phyloP scores from a whole-genome alignment of 805 yeast genomes.

The Kodamaea leandrae region DNA sequence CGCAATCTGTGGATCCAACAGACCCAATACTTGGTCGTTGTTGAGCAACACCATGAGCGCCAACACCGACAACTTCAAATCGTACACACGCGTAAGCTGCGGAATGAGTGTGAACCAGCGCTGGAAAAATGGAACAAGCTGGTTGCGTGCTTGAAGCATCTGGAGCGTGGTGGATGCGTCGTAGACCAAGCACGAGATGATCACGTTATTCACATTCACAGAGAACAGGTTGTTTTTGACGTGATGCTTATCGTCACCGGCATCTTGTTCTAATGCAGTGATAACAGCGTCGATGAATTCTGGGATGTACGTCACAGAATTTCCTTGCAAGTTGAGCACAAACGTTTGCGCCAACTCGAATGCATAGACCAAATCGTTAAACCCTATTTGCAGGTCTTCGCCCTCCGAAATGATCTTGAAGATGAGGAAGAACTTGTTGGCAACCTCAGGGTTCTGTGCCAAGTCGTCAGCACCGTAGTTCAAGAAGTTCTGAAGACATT shows the following conservation, averaged over 20 bases:
- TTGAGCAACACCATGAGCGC: slow-evolving; percentile 55
- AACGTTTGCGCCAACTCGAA: slow-evolving; percentile 66
- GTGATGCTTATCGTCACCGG: slow-evolving; percentile 23
- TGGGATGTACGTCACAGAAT: slow-evolving; percentile 46
- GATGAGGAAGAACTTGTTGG: slow-evolving; percentile 50
- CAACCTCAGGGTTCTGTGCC: slow-evolving; percentile 39
- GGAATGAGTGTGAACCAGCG: slow-evolving; percentile 64
- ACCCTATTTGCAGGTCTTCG: slow-evolving; percentile 46
- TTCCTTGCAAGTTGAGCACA: slow-evolving; percentile 53
- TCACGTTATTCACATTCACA: slow-evolving; percentile 55
- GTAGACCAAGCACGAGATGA: slow-evolving; percentile 62
- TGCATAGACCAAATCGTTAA: slow-evolving; percentile 55
- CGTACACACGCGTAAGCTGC: slow-evolving; percentile 67
- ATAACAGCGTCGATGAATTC: slow-evolving; percentile 45
- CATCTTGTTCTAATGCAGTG: slow-evolving; percentile 28
- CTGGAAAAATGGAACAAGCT: slow-evolving; percentile 51
- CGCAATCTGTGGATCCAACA: slow-evolving; percentile 17
- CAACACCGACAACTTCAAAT: slow-evolving; percentile 70
- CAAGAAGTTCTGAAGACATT: slow-evolving; percentile 72
- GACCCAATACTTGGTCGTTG: slow-evolving; percentile 17
- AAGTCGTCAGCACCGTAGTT: slow-evolving; percentile 48
- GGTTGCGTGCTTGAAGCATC: slow-evolving; percentile 44
- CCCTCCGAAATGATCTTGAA: slow-evolving; percentile 45
- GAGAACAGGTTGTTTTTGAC: slow-evolving; percentile 37
- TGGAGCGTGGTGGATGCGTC: slow-evolving; percentile 54